These are phyloP conservation scores for Pichia paraexigua DNA, from an alignment of 805 yeast species.

Conservation along the genomic window DNA sequence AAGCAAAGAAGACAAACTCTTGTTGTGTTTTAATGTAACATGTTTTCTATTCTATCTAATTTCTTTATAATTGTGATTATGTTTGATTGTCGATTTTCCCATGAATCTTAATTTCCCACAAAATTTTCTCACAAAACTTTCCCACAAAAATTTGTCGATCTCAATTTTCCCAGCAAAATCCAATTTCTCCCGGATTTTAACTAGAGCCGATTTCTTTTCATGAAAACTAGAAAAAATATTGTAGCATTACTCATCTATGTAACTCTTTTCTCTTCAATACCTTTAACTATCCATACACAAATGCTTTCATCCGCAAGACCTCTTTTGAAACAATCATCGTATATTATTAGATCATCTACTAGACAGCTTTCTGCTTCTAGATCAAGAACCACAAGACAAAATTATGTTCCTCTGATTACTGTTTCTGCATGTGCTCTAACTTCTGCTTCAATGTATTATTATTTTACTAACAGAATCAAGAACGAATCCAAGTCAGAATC, in stretches of 20 bases:
- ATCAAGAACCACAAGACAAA: background rate
- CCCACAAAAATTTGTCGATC: background rate
- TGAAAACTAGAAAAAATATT: background rate
- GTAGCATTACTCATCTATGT: background rate
- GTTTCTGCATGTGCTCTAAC: constrained; percentile 14
- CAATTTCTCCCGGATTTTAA: background rate
- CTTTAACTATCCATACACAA: background rate
- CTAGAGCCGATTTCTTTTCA: background rate
- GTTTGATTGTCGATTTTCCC: background rate
- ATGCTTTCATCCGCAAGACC: background rate
- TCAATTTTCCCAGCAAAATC: background rate
- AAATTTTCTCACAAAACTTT: background rate
- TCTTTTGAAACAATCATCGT: background rate
- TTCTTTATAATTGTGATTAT: background rate
- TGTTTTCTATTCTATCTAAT: background rate
- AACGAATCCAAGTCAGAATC: constrained; percentile 7
- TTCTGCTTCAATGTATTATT: constrained; percentile 12
- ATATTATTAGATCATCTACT: background rate
- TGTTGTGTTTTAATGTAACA: constrained; percentile 72
- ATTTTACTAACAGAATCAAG: constrained; percentile 7
- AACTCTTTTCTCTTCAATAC: background rate
- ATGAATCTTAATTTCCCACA: background rate
- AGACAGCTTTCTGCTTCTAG: background rate
- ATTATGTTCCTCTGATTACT: constrained; percentile 6
- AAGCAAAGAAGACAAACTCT: constrained; percentile 90